phyloP scores from a whole-genome alignment of 2,329 filamentous ascomycete species.

The Xylariaceae sp. region DNA sequence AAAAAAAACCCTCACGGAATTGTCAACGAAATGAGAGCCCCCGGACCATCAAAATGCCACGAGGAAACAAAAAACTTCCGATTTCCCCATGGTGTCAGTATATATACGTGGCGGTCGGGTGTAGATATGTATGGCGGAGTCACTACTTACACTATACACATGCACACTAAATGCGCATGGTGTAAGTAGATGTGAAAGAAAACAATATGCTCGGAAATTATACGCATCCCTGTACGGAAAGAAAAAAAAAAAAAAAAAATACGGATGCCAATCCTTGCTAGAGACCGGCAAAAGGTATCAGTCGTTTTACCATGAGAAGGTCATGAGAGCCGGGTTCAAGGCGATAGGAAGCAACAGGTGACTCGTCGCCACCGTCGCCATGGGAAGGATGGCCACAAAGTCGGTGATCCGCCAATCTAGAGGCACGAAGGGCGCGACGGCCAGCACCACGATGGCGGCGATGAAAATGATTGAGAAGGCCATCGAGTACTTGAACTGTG shows the following conservation, averaged over 20 bases:
- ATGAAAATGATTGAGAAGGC: conserved; percentile 55
- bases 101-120: neutral
- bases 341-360: conserved; percentile 68
- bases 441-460: conserved; percentile 58
- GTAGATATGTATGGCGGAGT: neutral
- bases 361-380: conserved; percentile 63
- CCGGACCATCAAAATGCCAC: neutral
- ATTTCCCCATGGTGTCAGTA: neutral
- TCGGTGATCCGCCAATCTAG: conserved; percentile 61
- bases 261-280: conserved; percentile 3
- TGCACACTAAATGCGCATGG: no score
- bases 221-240: no score
- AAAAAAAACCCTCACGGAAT: neutral
- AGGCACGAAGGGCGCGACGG: conserved; percentile 58
- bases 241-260: neutral
- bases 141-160: neutral
- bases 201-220: neutral
- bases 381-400: conserved; percentile 70
- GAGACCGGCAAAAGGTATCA: neutral
- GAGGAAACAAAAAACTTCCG: neutral
- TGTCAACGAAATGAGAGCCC: neutral
- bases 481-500: conserved; percentile 67
- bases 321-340: conserved; percentile 74
- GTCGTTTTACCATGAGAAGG: conserved; percentile 61
- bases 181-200: neutral